Conservation (phyloP, 768 basidiomycete genomes). For the Boletus eberwhitei region DNA sequence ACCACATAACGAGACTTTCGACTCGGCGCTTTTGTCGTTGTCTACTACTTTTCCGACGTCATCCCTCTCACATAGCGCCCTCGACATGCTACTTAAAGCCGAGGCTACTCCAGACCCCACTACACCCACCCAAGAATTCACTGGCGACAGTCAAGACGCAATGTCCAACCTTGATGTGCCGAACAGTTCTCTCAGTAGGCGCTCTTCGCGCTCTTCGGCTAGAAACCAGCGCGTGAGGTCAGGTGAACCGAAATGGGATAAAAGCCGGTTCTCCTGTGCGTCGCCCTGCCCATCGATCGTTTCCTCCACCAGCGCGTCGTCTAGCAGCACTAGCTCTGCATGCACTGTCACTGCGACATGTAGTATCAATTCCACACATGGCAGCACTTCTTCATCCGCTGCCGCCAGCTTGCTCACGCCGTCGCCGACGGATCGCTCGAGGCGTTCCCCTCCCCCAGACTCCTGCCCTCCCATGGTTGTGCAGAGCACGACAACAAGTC, state of each 20-base stretch:
- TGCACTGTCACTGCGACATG: conserved; percentile 26
- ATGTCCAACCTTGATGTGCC: conserved; percentile 29
- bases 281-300: conserved; percentile 29
- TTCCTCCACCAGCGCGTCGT: conserved; percentile 20
- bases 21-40: conserved; percentile 23
- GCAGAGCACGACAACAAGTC: conserved; percentile 36
- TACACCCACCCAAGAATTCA: conserved; percentile 15
- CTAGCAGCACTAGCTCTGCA: conserved; percentile 23
- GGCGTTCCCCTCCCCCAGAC: conserved; percentile 32
- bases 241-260: conserved; percentile 29
- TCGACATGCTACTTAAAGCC: conserved; percentile 33
- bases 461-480: conserved; percentile 45
- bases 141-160: conserved; percentile 13
- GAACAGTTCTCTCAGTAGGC: conserved; percentile 25
- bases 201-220: conserved; percentile 30
- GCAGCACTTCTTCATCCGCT: conserved; percentile 13
- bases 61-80: conserved; percentile 30
- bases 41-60: conserved; percentile 28
- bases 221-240: conserved; percentile 24
- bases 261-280: conserved; percentile 27
- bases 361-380: conserved; percentile 13
- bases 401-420: conserved; percentile 17
- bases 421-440: conserved; percentile 30
- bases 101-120: conserved; percentile 21
- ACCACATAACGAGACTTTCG: conserved; percentile 23